Percentiles rank a stretch among this genome's conserved stretches.
Evolutionary conservation across 108 stramenopile genomes (phyloP).

Genomic region (Cylindrotheca fusiformis): DNA sequence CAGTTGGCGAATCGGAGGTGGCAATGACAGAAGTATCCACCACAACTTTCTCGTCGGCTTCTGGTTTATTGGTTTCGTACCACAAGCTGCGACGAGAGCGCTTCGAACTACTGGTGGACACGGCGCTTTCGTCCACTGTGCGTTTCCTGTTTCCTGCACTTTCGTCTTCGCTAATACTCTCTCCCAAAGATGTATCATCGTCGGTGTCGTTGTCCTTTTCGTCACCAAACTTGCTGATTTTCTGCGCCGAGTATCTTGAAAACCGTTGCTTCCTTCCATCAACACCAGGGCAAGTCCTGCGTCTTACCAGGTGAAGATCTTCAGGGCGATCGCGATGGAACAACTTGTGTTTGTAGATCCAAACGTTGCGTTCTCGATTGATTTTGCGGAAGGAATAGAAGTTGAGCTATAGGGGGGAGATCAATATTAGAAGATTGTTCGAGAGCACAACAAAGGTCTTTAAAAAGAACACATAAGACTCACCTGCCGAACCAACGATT

Average conservation of each 20-base stretch:
- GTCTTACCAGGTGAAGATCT: conserved; percentile 82
- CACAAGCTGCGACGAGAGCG: conserved; percentile 18
- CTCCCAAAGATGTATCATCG: conserved; percentile 24
- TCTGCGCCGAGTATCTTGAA: conserved; percentile 36
- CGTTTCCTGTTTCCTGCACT: conserved; percentile 10
- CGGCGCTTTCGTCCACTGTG: neutral
- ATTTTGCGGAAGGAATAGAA: conserved; percentile 73
- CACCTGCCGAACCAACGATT: conserved; percentile 92
- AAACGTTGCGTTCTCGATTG: conserved; percentile 89
- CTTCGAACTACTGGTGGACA: conserved; percentile 3
- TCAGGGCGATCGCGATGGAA: conserved; percentile 91
- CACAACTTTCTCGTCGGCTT: neutral
- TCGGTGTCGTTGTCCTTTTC: conserved; percentile 18
- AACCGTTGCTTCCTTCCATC: conserved; percentile 81
- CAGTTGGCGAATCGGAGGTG: conserved; percentile 20
- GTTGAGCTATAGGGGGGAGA: conserved; percentile 26
- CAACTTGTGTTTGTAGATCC: conserved; percentile 93
- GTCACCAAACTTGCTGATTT: conserved; percentile 24
- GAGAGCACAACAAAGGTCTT: too few species aligned
- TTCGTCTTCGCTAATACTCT: conserved; percentile 12
- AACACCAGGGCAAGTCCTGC: conserved; percentile 81
- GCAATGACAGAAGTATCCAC: conserved; percentile 18
- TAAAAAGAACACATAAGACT: conserved; percentile 46
- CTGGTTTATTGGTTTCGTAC: neutral
- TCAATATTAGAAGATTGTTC: conserved; percentile 4